Conservation (phyloP, 2,329 filamentous ascomycete genomes). For the Phyllosticta paracitricarpa region DNA sequence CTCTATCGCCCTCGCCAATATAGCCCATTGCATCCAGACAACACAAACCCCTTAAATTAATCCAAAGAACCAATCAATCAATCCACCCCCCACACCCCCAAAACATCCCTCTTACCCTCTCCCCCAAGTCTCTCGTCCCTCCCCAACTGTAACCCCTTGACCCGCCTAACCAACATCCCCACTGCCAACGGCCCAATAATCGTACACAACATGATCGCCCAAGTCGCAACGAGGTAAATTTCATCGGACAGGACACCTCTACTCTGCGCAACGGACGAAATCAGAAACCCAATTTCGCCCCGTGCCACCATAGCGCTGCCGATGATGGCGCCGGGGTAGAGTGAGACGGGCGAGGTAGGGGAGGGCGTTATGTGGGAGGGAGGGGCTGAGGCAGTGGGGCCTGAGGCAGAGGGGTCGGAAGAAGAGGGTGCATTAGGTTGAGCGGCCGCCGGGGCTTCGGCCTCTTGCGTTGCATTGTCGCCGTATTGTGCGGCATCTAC, state of each 20-base stretch:
- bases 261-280: conserved; percentile 56
- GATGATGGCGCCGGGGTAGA: conserved; percentile 58
- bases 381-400: neutral
- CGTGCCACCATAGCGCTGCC: conserved; percentile 62
- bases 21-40: too few relatives aligned
- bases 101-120: conserved; percentile 25
- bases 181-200: conserved; percentile 45
- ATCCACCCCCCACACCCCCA: conserved; percentile 36
- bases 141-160: conserved; percentile 32
- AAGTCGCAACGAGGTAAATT: conserved; percentile 44
- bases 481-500: too few relatives aligned
- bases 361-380: conserved; percentile 13
- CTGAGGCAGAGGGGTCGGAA: too few relatives aligned
- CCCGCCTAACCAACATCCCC: conserved; percentile 38
- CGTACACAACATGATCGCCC: conserved; percentile 49
- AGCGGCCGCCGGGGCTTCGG: neutral
- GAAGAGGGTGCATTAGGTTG: neutral
- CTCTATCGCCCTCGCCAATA: too few relatives aligned
- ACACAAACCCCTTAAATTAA: too few relatives aligned
- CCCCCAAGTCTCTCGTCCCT: conserved; percentile 15
- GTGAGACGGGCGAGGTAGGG: conserved; percentile 44
- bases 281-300: conserved; percentile 73
- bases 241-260: conserved; percentile 38
- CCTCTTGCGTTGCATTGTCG: too few relatives aligned
- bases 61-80: neutral